Base-by-base conservation (phyloP, 2,329 filamentous ascomycete species). In the Colletotrichum neosansevieriae region DNA sequence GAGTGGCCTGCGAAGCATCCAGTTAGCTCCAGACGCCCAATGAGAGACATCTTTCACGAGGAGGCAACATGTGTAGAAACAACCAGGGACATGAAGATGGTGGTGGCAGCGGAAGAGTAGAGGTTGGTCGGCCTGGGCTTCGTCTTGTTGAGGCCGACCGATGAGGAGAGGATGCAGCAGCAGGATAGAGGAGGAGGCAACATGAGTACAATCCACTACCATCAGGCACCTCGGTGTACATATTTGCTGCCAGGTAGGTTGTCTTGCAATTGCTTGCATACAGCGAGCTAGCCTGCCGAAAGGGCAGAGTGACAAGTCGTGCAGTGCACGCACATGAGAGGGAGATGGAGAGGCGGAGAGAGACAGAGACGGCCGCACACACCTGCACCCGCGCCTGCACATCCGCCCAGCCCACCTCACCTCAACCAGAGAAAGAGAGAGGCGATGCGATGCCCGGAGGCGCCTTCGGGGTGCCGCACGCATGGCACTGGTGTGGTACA, bases 71-170 rank as follows among this genome's bases (percentile, higher is more conserved):
- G 54, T 32, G 49, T 42, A 38, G 44, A 54, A 59, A 17, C 15
- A 58, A 32, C 40, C 21, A 40, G 24, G 24, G 58, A 21, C 19
- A 45, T 13, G 47, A 32, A 45, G 49, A 47, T 38, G 47, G 38
- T 44, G 45, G 36, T 34, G 47, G 45, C 19, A 29, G 45, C 24
- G 42, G 57, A 19, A 29, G 57, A 6, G 47, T n/a, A 44, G 53
- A 53, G 61, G 53, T 47, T 53, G 40, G 40, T 59, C 54, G 65
- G 54, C 59, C 61, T 68, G 47, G 60, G 40, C 61, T 61, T 65
- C 38, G 47, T 42, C 54, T 59, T 53, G 61, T 65, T 65, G 54
- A 65, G 65, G 24, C 65, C 65, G 65, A 68, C 65, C 65, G 65
- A 65, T 54, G 60, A 64, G 65, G 49, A 64, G 53, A 13, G 50